Base-by-base conservation (phyloP, 257 asterid species). In the Plantago ovata region DNA sequence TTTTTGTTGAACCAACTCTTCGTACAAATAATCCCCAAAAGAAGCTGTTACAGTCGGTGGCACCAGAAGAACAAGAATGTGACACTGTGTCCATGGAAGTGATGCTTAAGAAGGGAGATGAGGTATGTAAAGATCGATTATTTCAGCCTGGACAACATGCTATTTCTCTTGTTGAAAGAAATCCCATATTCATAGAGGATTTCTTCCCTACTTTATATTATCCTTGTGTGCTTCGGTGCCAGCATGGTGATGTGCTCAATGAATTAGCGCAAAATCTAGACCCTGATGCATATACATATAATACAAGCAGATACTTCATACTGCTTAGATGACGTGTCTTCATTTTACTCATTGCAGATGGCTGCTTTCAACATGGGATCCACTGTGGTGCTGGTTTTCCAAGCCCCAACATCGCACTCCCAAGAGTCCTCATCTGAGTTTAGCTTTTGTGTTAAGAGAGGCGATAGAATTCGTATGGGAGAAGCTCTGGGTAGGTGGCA, bases 331-430 rank as follows among this genome's bases (percentile, higher is more conserved):
- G n/a, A n/a, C n/a, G n/a, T n/a, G n/a, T n/a, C n/a, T n/a, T n/a
- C n/a, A n/a, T n/a, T 28, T 2, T 28, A 28, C 36, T 3, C 2
- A 13, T 55, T 74, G 72, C 85, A 88, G 98, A 66, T 92, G 46
- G 98, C 79, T 47, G 94, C 94, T 58, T 92, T 92, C 80, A 92
- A 85, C 68, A 84, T 92, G 96, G 98, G 98, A 56, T 92, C 98
- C 13, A 92, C 98, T 0, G 98, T 88, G 67, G 95, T 92, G 68
- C 64, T 92, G n/a, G 83, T 92, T 41, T 92, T 92, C 74, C 95
- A 88, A 82, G 96, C 96, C 60, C 96, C 94, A 2, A 71, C 60
- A 20, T 58, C 74, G 38, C 57, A 62, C 39, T 69, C 85, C 21
- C 59, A 69, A 50, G 58, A 67, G 45, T 7, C 60, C 66, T 64